phyloP scores from a whole-genome alignment of 192 early-diverging fungal species.

The Coemansia sp. region DNA sequence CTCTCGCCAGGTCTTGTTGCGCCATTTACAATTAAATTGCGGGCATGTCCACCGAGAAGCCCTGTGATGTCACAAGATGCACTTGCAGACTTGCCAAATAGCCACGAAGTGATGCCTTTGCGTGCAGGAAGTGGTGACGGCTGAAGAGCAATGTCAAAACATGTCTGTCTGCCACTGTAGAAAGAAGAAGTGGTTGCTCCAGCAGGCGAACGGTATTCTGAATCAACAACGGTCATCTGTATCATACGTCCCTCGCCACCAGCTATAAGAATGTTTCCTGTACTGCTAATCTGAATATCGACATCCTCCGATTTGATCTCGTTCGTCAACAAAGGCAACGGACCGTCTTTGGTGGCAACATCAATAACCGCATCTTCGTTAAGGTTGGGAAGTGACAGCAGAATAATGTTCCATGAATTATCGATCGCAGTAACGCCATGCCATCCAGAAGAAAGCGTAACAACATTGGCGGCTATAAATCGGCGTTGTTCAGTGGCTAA shows the following conservation, averaged over 20 bases:
- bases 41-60: conserved; percentile 32
- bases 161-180: not conserved
- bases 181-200: not conserved
- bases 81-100: conserved; percentile 37
- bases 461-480: conserved; percentile 17
- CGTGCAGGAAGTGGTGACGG: conserved; percentile 29
- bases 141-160: conserved; percentile 14
- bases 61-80: conserved; percentile 30
- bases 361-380: not conserved
- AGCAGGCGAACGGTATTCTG: not conserved
- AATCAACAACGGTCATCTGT: conserved; percentile 14
- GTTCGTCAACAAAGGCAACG: not conserved
- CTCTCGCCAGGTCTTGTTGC: conserved; percentile 28
- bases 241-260: conserved; percentile 14
- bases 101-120: conserved; percentile 48
- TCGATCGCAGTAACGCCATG: conserved; percentile 29
- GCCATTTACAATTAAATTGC: conserved; percentile 29
- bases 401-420: conserved; percentile 1
- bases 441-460: conserved; percentile 21
- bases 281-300: conserved; percentile 11
- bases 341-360: not conserved
- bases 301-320: not conserved
- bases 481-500: not conserved
- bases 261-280: conserved; percentile 22
- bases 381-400: conserved; percentile 28